These are phyloP conservation scores for Phyllostachys edulis DNA, from an alignment of 176 grass and related monocot species.

Conservation along the genomic window DNA sequence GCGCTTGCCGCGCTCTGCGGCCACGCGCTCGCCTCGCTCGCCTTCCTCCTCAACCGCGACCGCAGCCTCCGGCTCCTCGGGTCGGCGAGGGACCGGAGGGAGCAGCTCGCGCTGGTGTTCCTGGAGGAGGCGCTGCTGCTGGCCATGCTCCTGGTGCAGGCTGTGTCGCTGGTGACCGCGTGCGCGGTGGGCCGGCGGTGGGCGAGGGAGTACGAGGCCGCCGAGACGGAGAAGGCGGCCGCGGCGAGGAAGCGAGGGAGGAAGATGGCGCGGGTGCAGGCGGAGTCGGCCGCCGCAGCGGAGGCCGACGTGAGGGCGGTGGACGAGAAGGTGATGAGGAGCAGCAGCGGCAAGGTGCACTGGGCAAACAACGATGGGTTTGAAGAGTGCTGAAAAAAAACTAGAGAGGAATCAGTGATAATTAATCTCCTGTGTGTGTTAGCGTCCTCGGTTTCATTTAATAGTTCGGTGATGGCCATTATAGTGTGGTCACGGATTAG, in stretches of 20 bases:
- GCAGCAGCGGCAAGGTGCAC: constrained; percentile 30
- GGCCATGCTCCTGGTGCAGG: constrained; percentile 58
- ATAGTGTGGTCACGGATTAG: constrained; percentile 48
- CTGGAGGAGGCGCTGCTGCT: constrained; percentile 56
- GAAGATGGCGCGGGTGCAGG: constrained; percentile 57
- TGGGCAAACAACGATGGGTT: constrained; percentile 37
- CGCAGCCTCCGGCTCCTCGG: constrained; percentile 43
- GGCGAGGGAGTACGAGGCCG: constrained; percentile 48
- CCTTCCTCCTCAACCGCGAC: constrained; percentile 52
- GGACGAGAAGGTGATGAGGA: constrained; percentile 48
- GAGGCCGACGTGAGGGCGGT: constrained; percentile 40
- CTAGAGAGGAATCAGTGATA: neutral
- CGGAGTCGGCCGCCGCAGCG: constrained; percentile 41
- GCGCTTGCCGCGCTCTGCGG: constrained; percentile 46
- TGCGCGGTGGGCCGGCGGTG: constrained; percentile 46
- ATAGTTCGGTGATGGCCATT: constrained; percentile 43
- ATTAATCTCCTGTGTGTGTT: neutral
- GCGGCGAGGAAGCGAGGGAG: constrained; percentile 47
- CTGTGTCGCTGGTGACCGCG: constrained; percentile 32
- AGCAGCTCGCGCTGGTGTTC: constrained; percentile 53
- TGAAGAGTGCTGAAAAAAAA: constrained; percentile 35
- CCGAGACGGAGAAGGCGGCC: constrained; percentile 47
- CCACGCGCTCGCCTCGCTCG: constrained; percentile 44
- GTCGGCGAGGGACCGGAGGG: constrained; percentile 53
- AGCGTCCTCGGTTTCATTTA: neutral